Percentiles rank a stretch among this genome's conserved stretches.
Conservation (phyloP, 2,329 filamentous ascomycete species). For the Fusarium chuoi region DNA sequence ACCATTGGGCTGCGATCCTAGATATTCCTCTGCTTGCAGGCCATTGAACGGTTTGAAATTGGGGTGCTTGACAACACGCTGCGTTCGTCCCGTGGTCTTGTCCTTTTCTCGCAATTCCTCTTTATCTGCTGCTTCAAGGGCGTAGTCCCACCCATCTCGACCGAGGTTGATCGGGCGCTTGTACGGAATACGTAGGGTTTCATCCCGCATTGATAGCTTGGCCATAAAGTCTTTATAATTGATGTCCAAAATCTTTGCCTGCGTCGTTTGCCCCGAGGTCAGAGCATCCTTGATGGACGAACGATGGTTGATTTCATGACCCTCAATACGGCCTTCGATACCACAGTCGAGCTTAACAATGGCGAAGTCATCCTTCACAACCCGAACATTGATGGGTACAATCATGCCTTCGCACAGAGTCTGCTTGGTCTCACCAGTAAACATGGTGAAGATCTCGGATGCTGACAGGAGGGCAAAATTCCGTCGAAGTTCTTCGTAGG, state of each 20-base stretch:
- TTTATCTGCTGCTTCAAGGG: slow-evolving; percentile 81
- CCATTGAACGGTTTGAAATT: slow-evolving; percentile 95
- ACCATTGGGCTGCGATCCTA: slow-evolving; percentile 85
- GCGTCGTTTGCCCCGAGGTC: slow-evolving; percentile 82
- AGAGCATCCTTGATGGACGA: slow-evolving; percentile 78
- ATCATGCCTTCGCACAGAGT: slow-evolving; percentile 91
- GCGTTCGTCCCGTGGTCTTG: slow-evolving; percentile 83
- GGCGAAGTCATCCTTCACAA: slow-evolving; percentile 91
- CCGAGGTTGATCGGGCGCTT: slow-evolving; percentile 76
- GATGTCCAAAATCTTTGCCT: slow-evolving; percentile 87
- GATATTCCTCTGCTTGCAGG: slow-evolving; percentile 90
- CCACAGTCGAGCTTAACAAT: slow-evolving; percentile 95
- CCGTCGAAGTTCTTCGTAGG: slow-evolving; percentile 92
- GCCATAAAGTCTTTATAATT: slow-evolving; percentile 87
- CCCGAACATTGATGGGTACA: slow-evolving; percentile 85
- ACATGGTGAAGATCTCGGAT: slow-evolving; percentile 93
- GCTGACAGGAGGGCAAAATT: slow-evolving; percentile 76
- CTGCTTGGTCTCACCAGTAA: slow-evolving; percentile 90
- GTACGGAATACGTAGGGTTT: slow-evolving; percentile 78
- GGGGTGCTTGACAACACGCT: slow-evolving; percentile 97
- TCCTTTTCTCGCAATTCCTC: slow-evolving; percentile 89
- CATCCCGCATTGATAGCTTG: slow-evolving; percentile 86
- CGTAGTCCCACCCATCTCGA: slow-evolving; percentile 86
- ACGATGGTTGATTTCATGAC: slow-evolving; percentile 81
- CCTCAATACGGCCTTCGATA: slow-evolving; percentile 87